Base-by-base conservation (phyloP, 169 alveolate genomes). In the Plasmodium falciparum region DNA sequence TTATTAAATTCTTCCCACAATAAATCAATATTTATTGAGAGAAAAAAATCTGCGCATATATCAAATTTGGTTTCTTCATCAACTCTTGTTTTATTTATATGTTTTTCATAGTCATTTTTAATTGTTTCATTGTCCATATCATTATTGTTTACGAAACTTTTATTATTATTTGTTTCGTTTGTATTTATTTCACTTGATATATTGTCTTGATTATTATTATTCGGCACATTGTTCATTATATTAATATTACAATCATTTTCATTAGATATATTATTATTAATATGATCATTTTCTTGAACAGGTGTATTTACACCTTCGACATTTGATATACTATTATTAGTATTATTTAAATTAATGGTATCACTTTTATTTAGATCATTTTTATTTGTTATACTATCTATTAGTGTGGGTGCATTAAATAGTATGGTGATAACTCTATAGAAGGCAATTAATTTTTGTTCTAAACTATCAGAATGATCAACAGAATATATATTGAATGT, bases 1-100 rank as follows among this genome's bases (percentile, higher is more conserved):
- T 80, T 80, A 63, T 80, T 80, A 62, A 80, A 80, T 50, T 80
- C 90, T 39, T 80, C 90, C 90, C 90, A 80, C 8, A 80, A 73
- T 1, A 9, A 20, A 49, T 80, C 90, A 15, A 80, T 80, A 47
- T 80, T 80, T 15, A 80, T 80, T 43, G 90, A 80, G 8, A 80
- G 73, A 24, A 80, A 80, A 15, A 80, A 66, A 63, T 67, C 83
- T 2, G 90, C 90, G 1, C 90, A 80, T 29, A 80, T 80, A 49
- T 80, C 90, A 15, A 80, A 80, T 62, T 80, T 80, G 52, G 90
- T 69, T 54, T 80, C 90, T 69, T 67, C 90, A 17, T 45, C 63
- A 29, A 33, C 50, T 61, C 2, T 39, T 50, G 49, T 1, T 65
- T 80, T 39, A 43, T 69, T 58, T 13, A 33, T 49, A 17, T 56